phyloP scores from a whole-genome alignment of 2,329 filamentous ascomycete species.

The Thelonectria olida region DNA sequence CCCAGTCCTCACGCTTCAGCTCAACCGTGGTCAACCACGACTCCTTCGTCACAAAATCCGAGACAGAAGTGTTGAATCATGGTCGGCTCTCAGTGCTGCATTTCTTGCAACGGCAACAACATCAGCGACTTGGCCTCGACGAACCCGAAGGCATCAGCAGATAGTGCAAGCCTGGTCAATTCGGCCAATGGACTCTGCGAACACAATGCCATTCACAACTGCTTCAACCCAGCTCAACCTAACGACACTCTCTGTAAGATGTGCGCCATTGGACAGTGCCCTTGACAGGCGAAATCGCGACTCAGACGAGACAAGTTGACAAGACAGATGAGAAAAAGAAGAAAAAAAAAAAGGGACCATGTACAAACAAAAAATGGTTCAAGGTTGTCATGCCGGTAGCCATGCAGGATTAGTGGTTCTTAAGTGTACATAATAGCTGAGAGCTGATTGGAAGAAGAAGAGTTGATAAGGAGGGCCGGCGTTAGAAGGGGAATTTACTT shows the following conservation, averaged over 20 bases:
- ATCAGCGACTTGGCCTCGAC: background rate
- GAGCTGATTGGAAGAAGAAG: too few relatives aligned
- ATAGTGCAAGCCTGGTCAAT: conserved; percentile 26
- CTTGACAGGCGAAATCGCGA: conserved; percentile 10
- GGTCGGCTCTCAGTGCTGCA: conserved; percentile 1
- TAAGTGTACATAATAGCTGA: too few relatives aligned
- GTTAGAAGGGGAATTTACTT: too few relatives aligned
- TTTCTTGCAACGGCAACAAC: background rate
- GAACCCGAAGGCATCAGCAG: conserved; percentile 3
- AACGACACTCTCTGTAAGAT: conserved; percentile 36
- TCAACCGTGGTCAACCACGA: background rate
- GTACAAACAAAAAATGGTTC: too few relatives aligned
- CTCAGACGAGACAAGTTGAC: background rate
- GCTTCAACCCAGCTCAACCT: conserved; percentile 28
- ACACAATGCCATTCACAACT: conserved; percentile 37
- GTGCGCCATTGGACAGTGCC: conserved; percentile 36
- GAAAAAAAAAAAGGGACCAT: background rate
- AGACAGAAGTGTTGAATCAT: conserved; percentile 6
- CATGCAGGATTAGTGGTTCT: too few relatives aligned
- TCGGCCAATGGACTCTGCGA: conserved; percentile 36
- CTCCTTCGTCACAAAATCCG: background rate
- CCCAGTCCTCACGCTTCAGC: too few relatives aligned
- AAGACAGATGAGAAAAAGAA: background rate
- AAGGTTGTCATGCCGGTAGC: too few relatives aligned
- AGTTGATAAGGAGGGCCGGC: too few relatives aligned